A percentile compares a stretch with the other conserved stretches of the same genome.
phyloP scores from a whole-genome alignment of 805 yeast species.

The Saccharomycodes ludwigii region DNA sequence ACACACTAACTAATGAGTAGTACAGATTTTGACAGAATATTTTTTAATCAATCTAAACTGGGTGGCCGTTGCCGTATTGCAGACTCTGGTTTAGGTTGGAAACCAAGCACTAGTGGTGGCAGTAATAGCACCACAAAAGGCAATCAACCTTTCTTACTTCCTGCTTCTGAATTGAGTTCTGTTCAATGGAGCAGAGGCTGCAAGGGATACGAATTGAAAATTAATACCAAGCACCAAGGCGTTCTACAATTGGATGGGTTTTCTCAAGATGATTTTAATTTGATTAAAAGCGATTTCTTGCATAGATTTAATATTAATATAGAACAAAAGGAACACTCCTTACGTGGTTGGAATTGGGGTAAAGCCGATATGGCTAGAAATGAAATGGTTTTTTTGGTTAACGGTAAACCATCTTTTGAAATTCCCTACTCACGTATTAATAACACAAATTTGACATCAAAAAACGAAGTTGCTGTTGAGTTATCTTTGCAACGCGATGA shows the following conservation, averaged over 20 bases:
- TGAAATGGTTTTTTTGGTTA: constrained; percentile 75
- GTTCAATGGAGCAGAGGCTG: constrained; percentile 90
- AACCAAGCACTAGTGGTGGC: constrained; percentile 34
- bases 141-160: constrained; percentile 66
- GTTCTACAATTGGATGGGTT: constrained; percentile 87
- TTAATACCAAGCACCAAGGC: constrained; percentile 81
- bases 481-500: constrained; percentile 48
- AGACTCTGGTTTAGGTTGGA: constrained; percentile 98
- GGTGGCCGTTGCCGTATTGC: constrained; percentile 91
- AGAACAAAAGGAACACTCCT: constrained; percentile 80
- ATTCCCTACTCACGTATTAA: constrained; percentile 69
- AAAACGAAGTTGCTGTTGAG: constrained; percentile 88
- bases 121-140: constrained; percentile 36
- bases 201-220: constrained; percentile 78
- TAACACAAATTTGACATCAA: constrained; percentile 83
- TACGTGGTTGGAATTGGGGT: constrained; percentile 99
- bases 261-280: constrained; percentile 68
- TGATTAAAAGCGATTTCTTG: constrained; percentile 73
- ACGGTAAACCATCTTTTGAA: constrained; percentile 85
- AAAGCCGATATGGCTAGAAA: constrained; percentile 82
- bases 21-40: constrained; percentile 82
- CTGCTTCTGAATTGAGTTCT: constrained; percentile 72
- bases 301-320: constrained; percentile 59
- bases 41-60: constrained; percentile 71
- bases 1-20: constrained; percentile 12